A percentile compares a stretch with the other conserved stretches of the same genome.
These are phyloP conservation scores for Aspergillus sp. DNA, from an alignment of 2,329 filamentous ascomycete species.

Conservation along the genomic window DNA sequence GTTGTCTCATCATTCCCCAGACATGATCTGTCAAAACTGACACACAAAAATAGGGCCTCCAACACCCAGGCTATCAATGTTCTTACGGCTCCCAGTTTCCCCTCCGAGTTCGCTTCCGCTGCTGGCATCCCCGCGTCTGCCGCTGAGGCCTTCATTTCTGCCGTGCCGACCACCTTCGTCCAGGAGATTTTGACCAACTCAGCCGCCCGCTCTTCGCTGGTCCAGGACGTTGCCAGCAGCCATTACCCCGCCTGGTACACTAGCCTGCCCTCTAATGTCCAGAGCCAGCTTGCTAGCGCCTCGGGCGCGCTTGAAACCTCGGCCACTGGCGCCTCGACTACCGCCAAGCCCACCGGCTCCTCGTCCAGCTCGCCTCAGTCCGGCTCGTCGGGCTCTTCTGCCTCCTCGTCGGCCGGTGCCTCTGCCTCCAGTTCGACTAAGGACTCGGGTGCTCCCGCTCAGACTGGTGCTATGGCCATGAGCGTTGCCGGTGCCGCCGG, in stretches of 20 bases:
- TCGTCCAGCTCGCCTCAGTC: constrained; percentile 1
- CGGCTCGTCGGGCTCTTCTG: constrained; percentile 3
- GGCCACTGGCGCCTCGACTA: background rate
- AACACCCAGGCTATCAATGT: background rate
- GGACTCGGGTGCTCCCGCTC: constrained; percentile 8
- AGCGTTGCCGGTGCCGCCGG: constrained; percentile 14
- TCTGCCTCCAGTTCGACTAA: constrained; percentile 5
- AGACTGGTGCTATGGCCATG: constrained; percentile 12
- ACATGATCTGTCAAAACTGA: background rate
- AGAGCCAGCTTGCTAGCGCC: constrained; percentile 12
- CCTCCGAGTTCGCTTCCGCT: background rate
- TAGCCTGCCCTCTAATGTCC: constrained; percentile 17
- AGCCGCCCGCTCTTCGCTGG: constrained; percentile 13
- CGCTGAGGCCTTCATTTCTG: constrained; percentile 17
- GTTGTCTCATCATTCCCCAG: background rate
- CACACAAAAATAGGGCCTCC: background rate
- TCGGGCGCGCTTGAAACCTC: constrained; percentile 1
- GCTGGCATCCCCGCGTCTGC: constrained; percentile 10
- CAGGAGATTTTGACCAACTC: constrained; percentile 12
- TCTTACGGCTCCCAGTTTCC: background rate
- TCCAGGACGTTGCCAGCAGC: constrained; percentile 15
- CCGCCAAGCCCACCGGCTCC: background rate
- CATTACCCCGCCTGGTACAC: constrained; percentile 21
- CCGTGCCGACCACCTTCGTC: constrained; percentile 18
- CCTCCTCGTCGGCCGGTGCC: constrained; percentile 2